Evolutionary conservation across 805 yeast species (phyloP), one percentile per base, ranked within the genome.

Genomic region (Clavispora asparagi): DNA sequence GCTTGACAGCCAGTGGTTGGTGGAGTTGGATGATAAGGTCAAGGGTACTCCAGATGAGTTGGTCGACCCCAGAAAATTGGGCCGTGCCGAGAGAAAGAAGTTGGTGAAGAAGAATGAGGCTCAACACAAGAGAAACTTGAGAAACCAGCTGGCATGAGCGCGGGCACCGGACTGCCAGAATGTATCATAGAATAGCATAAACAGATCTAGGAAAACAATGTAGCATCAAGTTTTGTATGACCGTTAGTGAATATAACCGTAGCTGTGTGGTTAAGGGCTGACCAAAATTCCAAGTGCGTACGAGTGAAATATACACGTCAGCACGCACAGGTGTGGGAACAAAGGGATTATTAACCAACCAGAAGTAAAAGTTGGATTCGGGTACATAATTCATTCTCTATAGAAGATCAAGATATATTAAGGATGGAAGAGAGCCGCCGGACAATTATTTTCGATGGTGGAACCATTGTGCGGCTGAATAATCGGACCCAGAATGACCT

Each of bases 1-100:
- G 45, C 61, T 83, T 56, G 98, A 92, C 59, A 71, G 77, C 60
- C 97, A 94, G 68, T 94, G 99, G 99, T 76, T 89, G 61, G 97
- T 92, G 47, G 99, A 94, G 70, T 87, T 92, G 50, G 87, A 88
- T 49, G 95, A 87, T 44, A 77, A 83, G 56, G 83, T 76, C 27
- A 76, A 78, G 60, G 65, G 66, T 45, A 68, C 74, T 29, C 62
- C 61, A 14, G 64, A 72, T 39, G 95, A 86, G 57, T 71, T 88
- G 56, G 72, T 88, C 39, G 97, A 91, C 64, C 98, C 98, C 55
- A 82, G 98, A 72, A 74, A 84, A 28, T 74, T 92, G 64, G 70
- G 67, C 50, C 82, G 98, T 70, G 80, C 78, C 44, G 96, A 89
- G 60, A 84, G 97, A 70, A 87, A 86, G 80, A 79, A 74, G 59